A percentile compares a stretch with the other conserved stretches of the same genome.
Evolutionary conservation across 1,284 basidiomycete species (phyloP).

Genomic region (Tetrapyrgos nigripes): DNA sequence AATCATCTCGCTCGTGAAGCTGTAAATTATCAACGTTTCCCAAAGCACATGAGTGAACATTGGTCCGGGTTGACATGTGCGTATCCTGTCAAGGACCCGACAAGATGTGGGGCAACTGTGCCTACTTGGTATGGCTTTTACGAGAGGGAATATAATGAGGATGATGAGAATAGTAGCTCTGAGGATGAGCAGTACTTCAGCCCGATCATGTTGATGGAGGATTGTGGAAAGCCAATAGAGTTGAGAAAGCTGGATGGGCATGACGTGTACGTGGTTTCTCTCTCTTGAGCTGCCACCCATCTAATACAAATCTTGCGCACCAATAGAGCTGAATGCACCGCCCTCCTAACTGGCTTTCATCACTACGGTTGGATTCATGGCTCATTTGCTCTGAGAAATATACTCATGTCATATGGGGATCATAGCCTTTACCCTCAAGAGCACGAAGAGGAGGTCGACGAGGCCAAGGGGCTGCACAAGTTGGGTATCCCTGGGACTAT

Average conservation of each 20-base stretch:
- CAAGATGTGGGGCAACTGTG: constrained; percentile 51
- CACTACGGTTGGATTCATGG: constrained; percentile 12
- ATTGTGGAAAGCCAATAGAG: constrained; percentile 49
- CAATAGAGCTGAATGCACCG: constrained; percentile 11
- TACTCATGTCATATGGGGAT: constrained; percentile 53
- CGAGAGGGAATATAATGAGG: constrained; percentile 31
- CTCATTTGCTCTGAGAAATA: constrained; percentile 44
- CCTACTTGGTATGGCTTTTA: constrained; percentile 65
- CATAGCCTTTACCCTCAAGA: constrained; percentile 37
- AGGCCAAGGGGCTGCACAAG: too few relatives aligned
- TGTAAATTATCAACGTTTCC: constrained; percentile 48
- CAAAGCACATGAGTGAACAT: constrained; percentile 51
- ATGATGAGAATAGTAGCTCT: constrained; percentile 10
- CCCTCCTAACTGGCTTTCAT: constrained; percentile 12
- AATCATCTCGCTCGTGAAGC: constrained; percentile 44
- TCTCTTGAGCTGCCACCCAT: not conserved
- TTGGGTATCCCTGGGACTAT: too few relatives aligned
- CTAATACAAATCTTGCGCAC: not conserved
- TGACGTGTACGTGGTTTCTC: constrained; percentile 33
- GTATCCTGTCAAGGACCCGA: constrained; percentile 46
- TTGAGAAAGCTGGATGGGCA: constrained; percentile 36
- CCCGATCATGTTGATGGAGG: constrained; percentile 56
- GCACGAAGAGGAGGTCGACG: constrained; percentile 21
- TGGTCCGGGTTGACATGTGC: constrained; percentile 54
- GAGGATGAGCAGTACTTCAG: constrained; percentile 33